Base-by-base conservation (phyloP, 1,284 basidiomycete genomes). In the Ustilago sp. region DNA sequence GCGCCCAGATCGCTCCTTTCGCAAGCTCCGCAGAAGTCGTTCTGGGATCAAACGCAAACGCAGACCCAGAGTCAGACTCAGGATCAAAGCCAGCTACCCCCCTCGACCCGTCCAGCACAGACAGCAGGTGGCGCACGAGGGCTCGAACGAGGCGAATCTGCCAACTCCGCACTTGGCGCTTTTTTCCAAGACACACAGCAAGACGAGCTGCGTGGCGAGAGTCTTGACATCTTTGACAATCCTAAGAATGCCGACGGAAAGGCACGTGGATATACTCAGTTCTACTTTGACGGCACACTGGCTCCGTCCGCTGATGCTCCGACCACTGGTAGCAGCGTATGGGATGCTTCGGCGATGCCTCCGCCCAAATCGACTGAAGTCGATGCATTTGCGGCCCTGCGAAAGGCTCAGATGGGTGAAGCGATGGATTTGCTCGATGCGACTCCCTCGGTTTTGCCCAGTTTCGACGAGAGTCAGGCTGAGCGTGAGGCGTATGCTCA, bases 111-210 rank as follows among this genome's bases (percentile, higher is more conserved):
- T 17, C 58, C 57, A 31, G 56, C 61, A 53, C 62, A 34, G 36
- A 45, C 72, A 12, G 39, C 11, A 6, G n/a, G 3, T 45, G 43
- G 43, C 60, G 64, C 35, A 17, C 38, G 43, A 15, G 43, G 43
- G 3, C 51, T 76, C n/a, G 51, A 54, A 13, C 64, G 68, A 31
- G 64, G 68, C 12, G 60, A 36, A 2, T 80, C 81, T 4, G 75
- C 69, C 48, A 71, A 71, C 31, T 79, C 79, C 8, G 81, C 80
- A 2, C 77, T 84, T 9, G 83, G 80, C 12, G 81, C 82, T 41
- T 84, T 84, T 68, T 84, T 84, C 61, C 66, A 79, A 32, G 74
- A 71, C n/a, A 83, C 81, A 23, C 82, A 82, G 47, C 74, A 78
- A 36, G 63, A 73, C 35, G 62, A 69, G 11, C 52, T 68, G 54